These are phyloP conservation scores for Penicillium sp. DNA, from an alignment of 2,329 filamentous ascomycete genomes.

Conservation along the genomic window DNA sequence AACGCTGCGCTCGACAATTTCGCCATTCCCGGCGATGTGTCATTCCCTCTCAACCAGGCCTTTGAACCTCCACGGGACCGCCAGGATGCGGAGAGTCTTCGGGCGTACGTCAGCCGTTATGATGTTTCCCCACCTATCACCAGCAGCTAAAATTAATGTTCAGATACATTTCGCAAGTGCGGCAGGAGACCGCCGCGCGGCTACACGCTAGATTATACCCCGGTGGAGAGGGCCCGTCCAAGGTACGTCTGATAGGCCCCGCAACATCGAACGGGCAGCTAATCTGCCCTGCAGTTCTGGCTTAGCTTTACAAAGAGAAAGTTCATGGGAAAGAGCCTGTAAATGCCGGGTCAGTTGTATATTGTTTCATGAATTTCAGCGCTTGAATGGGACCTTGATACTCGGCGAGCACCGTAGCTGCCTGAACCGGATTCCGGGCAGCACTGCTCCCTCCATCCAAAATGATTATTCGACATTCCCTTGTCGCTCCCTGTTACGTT, in stretches of 20 bases:
- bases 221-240: conserved; percentile 66
- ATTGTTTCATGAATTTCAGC: conserved; percentile 29
- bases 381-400: conserved; percentile 21
- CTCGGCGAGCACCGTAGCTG: conserved; percentile 10
- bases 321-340: conserved; percentile 96
- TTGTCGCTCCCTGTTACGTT: background rate
- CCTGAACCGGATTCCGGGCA: conserved; percentile 10
- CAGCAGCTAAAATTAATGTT: conserved; percentile 1
- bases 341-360: conserved; percentile 30
- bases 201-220: conserved; percentile 85
- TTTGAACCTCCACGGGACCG: conserved; percentile 86
- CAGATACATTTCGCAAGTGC: conserved; percentile 73
- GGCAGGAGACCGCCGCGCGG: conserved; percentile 82
- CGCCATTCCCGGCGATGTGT: conserved; percentile 87
- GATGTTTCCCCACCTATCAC: background rate
- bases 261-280: conserved; percentile 14
- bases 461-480: background rate
- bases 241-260: conserved; percentile 42
- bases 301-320: conserved; percentile 98
- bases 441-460: conserved; percentile 1
- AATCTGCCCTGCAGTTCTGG: conserved; percentile 74
- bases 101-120: conserved; percentile 61
- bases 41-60: conserved; percentile 92
- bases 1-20: conserved; percentile 95
- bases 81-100: conserved; percentile 82